Evolutionary conservation across 345 rosid genomes (phyloP), one percentile per base, ranked within the genome.

Genomic region (Eucalyptus leucophloia): DNA sequence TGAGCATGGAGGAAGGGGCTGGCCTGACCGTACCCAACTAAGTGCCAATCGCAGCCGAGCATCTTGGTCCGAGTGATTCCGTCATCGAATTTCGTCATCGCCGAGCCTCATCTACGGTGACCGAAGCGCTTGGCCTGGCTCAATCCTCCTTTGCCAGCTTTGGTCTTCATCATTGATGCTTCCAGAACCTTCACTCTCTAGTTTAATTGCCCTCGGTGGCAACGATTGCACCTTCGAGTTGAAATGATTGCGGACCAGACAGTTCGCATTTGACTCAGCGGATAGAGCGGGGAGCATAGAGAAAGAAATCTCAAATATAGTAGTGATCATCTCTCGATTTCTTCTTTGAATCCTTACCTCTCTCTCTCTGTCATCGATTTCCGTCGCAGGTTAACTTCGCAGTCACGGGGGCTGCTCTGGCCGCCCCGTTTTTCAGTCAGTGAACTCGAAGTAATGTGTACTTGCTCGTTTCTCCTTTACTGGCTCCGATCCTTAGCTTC

Each of bases 1-100:
- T 92, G 7, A 90, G 89, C 69, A 92, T 93, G 92, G 93, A 93
- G 34, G 95, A 94, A 89, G 56, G 89, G 82, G 87, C 91, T 85
- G 93, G 93, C 32, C 72, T 93, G 26, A 51, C 87, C 7, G 88
- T 90, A 21, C 15, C 49, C 53, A 94, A 93, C 54, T 93, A 90
- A 90, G 65, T 34, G 30, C n/a, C 12, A 26, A 12, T 26, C 1
- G 7, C 3, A 26, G 15, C 15, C 2, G 14, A 58, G 65, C n/a
- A 58, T 58, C 65, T 58, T 58, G 30, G n/a, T 58, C 7, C 0
- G 14, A 26, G n/a, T 58, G 65, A 26, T 58, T 58, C n/a, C 3
- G 4, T 26, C 65, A 12, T 5, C 5, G n/a, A 58, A 58, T 58
- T 58, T 58, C 3, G 2, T 58, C 7, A 3, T 58, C 3, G 65